phyloP scores from a whole-genome alignment of 164 flowering plant genomes.

The Annona cherimola region DNA sequence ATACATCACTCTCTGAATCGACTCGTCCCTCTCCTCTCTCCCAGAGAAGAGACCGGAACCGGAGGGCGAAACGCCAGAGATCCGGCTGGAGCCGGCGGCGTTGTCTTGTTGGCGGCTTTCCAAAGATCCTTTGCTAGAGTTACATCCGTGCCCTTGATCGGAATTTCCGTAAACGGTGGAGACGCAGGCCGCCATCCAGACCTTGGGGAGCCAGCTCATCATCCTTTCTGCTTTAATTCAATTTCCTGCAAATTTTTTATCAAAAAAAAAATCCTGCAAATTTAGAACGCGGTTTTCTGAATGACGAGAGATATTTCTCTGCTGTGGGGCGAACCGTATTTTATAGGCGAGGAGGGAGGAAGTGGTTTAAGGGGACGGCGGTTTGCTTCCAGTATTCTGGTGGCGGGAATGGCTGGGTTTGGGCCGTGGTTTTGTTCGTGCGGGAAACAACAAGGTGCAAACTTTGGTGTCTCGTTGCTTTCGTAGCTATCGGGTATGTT shows the following conservation, averaged over 20 bases:
- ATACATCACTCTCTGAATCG: conserved; percentile 46
- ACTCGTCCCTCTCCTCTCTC: conserved; percentile 18
- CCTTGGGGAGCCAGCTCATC: conserved; percentile 43
- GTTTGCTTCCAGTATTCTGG: background rate
- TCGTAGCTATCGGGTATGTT: too few species aligned
- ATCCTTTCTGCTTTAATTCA: background rate
- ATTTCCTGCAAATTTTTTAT: background rate
- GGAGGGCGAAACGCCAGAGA: conserved; percentile 14
- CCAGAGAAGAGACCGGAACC: conserved; percentile 9
- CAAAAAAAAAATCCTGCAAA: background rate
- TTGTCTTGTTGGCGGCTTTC: conserved; percentile 11
- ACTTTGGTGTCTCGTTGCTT: background rate
- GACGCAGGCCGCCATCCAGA: conserved; percentile 51
- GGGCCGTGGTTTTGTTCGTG: background rate
- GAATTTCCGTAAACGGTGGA: conserved; percentile 45
- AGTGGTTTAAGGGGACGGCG: background rate
- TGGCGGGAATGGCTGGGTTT: background rate
- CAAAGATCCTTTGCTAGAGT: conserved; percentile 25
- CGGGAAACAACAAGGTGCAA: background rate
- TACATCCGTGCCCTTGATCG: conserved; percentile 32
- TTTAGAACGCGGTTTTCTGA: background rate
- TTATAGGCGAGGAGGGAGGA: background rate
- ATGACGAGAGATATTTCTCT: background rate
- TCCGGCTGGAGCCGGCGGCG: conserved; percentile 4
- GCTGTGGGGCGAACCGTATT: background rate